Conservation (phyloP, 1,284 basidiomycete species). For the Microbotryum scabiosae region DNA sequence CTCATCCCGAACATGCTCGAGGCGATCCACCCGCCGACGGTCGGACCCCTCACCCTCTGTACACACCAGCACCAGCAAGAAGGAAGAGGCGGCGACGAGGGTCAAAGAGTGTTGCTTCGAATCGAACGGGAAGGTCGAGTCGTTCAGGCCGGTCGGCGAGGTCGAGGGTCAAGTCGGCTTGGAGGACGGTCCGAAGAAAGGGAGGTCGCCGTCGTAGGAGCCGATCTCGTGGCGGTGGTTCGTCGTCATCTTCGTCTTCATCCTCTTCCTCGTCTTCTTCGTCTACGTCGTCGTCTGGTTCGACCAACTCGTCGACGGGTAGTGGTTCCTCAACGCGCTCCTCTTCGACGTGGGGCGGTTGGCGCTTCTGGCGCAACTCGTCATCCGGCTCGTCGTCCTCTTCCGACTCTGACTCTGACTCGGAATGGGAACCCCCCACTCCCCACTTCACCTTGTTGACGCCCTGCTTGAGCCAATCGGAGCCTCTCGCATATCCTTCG, state of each 20-base stretch:
- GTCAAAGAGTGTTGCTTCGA: constrained; percentile 16
- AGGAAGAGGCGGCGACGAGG: constrained; percentile 13
- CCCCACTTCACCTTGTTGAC: constrained; percentile 33
- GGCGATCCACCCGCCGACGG: constrained; percentile 5
- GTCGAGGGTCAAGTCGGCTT: constrained; percentile 20
- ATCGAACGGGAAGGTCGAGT: constrained; percentile 23
- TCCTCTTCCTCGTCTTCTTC: constrained; percentile 19
- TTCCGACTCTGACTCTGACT: constrained; percentile 17
- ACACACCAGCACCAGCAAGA: constrained; percentile 20
- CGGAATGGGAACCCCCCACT: constrained; percentile 29
- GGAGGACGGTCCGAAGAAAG: constrained; percentile 18
- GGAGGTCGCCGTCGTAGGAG: background rate
- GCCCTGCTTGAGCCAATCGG: constrained; percentile 25
- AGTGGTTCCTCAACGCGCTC: constrained; percentile 18
- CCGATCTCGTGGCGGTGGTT: constrained; percentile 4
- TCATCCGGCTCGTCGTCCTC: constrained; percentile 27
- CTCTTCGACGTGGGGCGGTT: constrained; percentile 30
- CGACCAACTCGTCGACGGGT: constrained; percentile 18
- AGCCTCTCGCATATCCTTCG: constrained; percentile 18
- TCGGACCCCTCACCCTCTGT: constrained; percentile 22
- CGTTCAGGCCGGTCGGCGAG: constrained; percentile 21
- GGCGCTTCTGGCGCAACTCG: constrained; percentile 35
- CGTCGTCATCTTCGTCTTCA: constrained; percentile 14
- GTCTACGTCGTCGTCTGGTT: constrained; percentile 13
- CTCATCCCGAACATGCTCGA: constrained; percentile 12